phyloP scores from a whole-genome alignment of 2,329 filamentous ascomycete species.

The Aureobasidium subglaciale region DNA sequence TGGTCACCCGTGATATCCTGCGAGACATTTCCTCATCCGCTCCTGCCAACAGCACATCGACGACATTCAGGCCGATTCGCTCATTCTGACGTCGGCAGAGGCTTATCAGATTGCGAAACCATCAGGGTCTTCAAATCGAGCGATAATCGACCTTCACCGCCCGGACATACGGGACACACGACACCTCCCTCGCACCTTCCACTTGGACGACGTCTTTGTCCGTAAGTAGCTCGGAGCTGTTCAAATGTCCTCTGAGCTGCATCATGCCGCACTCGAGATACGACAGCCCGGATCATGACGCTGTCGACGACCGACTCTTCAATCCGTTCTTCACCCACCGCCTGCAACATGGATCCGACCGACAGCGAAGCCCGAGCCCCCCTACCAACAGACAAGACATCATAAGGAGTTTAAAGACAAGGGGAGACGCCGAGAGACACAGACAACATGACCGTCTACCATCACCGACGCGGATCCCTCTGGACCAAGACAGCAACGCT shows the following conservation, averaged over 20 bases:
- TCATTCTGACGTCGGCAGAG: slow-evolving; percentile 1
- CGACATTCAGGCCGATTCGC: too few species aligned
- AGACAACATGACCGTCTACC: not conserved
- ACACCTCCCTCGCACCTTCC: not conserved
- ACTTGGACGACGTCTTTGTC: too few species aligned
- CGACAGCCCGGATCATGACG: slow-evolving; percentile 3
- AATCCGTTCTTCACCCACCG: slow-evolving; percentile 32
- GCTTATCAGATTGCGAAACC: not conserved
- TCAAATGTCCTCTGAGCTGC: slow-evolving; percentile 12
- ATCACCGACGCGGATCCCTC: not conserved
- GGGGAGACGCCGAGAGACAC: not conserved
- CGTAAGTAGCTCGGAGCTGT: slow-evolving; percentile 4
- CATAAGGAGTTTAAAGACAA: slow-evolving; percentile 74
- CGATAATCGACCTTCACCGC: not conserved
- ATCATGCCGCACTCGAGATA: slow-evolving; percentile 15
- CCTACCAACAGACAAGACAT: slow-evolving; percentile 62
- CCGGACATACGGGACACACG: not conserved
- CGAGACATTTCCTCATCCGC: not conserved
- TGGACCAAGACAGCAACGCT: not conserved
- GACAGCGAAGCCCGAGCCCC: slow-evolving; percentile 20
- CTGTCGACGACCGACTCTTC: slow-evolving; percentile 18
- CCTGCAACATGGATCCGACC: slow-evolving; percentile 24
- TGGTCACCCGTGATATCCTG: not conserved
- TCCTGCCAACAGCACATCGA: not conserved
- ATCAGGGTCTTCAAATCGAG: slow-evolving; percentile 1